Conservation (phyloP, 2,329 filamentous ascomycete species). For the Myriangium duriaei region DNA sequence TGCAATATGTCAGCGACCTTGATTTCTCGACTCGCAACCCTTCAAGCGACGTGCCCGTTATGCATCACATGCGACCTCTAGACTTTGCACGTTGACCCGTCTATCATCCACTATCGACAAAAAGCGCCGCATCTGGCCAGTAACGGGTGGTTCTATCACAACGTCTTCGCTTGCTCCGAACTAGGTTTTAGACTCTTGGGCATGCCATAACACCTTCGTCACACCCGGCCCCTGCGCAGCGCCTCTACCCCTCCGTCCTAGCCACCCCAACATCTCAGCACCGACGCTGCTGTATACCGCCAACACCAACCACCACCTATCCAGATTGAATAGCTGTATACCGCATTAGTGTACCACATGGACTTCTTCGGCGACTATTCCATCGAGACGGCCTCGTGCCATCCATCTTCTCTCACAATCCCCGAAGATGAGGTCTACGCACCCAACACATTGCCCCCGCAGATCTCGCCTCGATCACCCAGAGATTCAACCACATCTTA, state of each 20-base stretch:
- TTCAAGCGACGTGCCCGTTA: too few relatives aligned
- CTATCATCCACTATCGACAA: slow-evolving; percentile 5
- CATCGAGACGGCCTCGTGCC: slow-evolving; percentile 24
- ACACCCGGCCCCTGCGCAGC: not conserved
- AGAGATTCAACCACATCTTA: slow-evolving; percentile 11
- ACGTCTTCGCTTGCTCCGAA: slow-evolving; percentile 4
- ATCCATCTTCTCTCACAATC: slow-evolving; percentile 14
- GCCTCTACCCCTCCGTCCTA: slow-evolving; percentile 1
- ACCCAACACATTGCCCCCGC: slow-evolving; percentile 19
- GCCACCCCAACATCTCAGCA: not conserved
- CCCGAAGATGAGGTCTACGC: slow-evolving; percentile 20
- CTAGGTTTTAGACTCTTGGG: slow-evolving; percentile 2
- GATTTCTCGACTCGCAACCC: too few relatives aligned
- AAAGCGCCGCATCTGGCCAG: slow-evolving; percentile 7
- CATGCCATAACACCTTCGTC: slow-evolving; percentile 4
- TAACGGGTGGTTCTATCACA: slow-evolving; percentile 8
- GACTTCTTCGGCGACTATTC: slow-evolving; percentile 29
- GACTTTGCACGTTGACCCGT: not conserved
- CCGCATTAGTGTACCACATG: slow-evolving; percentile 6
- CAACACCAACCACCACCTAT: not conserved
- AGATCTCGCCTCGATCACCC: slow-evolving; percentile 17
- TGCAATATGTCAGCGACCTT: too few relatives aligned
- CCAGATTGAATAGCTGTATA: not conserved
- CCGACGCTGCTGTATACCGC: not conserved
- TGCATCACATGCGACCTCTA: not conserved